Percentiles rank a stretch among this genome's conserved stretches.
Evolutionary conservation across 768 basidiomycete genomes (phyloP).

Genomic region (Tricholoma sp.): DNA sequence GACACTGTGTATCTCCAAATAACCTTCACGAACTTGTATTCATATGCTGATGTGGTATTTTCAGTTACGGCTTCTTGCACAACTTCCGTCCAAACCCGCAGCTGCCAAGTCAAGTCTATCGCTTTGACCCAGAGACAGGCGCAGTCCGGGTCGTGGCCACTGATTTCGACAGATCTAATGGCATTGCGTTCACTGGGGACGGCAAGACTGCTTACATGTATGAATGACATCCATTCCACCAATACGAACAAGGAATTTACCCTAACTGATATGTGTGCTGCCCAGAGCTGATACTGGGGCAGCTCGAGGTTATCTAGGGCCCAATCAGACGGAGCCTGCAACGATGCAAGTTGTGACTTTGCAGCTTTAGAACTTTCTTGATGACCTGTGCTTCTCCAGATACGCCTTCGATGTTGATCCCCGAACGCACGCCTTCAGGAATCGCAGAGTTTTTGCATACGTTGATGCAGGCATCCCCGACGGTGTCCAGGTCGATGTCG

Average conservation of each 20-base stretch:
- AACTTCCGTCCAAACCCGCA: slow-evolving; percentile 62
- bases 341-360: slow-evolving; percentile 48
- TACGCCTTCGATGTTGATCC: slow-evolving; percentile 67
- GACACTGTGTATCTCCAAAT: slow-evolving; percentile 49
- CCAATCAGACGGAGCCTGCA: slow-evolving; percentile 54
- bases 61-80: slow-evolving; percentile 59
- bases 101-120: slow-evolving; percentile 73
- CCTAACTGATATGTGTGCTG: background rate
- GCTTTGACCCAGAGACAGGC: slow-evolving; percentile 62
- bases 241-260: background rate
- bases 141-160: slow-evolving; percentile 69
- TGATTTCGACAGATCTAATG: slow-evolving; percentile 70
- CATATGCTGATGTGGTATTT: background rate
- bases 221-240: slow-evolving; percentile 5
- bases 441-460: slow-evolving; percentile 66
- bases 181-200: slow-evolving; percentile 65
- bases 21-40: background rate
- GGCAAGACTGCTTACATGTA: slow-evolving; percentile 64
- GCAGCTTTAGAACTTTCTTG: background rate
- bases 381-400: slow-evolving; percentile 25
- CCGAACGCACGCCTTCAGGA: slow-evolving; percentile 44
- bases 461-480: slow-evolving; percentile 62
- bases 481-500: slow-evolving; percentile 58
- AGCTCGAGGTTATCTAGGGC: slow-evolving; percentile 38
- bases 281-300: slow-evolving; percentile 50